A percentile compares a stretch with the other conserved stretches of the same genome.
These are phyloP conservation scores for Xylaria sp. DNA, from an alignment of 2,329 filamentous ascomycete genomes.

Conservation along the genomic window DNA sequence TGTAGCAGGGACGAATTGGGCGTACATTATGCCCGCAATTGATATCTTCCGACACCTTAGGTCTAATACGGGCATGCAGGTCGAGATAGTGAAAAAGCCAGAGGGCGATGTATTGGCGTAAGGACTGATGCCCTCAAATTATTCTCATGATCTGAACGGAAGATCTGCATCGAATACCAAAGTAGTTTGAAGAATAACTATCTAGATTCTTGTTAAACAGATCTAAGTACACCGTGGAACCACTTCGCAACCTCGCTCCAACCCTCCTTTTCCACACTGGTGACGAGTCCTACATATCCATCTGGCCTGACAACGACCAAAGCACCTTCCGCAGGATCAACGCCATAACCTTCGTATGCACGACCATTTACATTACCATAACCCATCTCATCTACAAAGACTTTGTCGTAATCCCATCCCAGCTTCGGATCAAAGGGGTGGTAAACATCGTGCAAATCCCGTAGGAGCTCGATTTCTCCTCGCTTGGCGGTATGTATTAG, in stretches of 20 bases:
- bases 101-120: neutral
- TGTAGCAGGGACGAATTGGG: neutral
- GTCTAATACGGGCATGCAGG: neutral
- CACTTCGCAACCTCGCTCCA: conserved; percentile 42
- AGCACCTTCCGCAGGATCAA: conserved; percentile 65
- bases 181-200: neutral
- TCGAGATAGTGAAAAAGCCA: neutral
- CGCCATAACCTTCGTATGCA: conserved; percentile 67
- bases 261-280: conserved; percentile 50
- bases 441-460: conserved; percentile 62
- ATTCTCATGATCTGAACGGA: neutral
- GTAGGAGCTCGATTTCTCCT: conserved; percentile 58
- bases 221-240: conserved; percentile 40
- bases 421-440: conserved; percentile 57
- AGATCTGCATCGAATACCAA: neutral
- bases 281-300: conserved; percentile 67
- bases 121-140: neutral
- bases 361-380: conserved; percentile 64
- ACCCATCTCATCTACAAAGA: conserved; percentile 65
- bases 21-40: neutral
- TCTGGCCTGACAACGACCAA: conserved; percentile 73
- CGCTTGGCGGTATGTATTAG: conserved; percentile 68
- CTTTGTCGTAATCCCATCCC: conserved; percentile 67
- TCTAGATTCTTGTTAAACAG: neutral
- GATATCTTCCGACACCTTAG: neutral